A percentile compares a stretch with the other conserved stretches of the same genome.
Evolutionary conservation across 2,329 filamentous ascomycete genomes (phyloP).

Genomic region (Penicillium sclerotiorum): DNA sequence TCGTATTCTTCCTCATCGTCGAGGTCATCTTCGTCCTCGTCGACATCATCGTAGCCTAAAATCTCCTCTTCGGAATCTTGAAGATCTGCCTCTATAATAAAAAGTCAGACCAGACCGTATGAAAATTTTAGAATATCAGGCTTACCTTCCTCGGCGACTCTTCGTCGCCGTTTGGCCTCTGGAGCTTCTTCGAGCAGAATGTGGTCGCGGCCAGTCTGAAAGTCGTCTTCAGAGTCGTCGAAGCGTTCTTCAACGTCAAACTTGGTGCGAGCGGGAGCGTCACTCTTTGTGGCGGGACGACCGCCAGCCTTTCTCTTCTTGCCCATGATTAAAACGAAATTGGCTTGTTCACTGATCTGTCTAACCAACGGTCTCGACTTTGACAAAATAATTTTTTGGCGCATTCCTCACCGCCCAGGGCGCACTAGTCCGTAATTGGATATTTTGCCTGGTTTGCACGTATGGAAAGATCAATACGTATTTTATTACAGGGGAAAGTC

Average conservation of each 20-base stretch:
- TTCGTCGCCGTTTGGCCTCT: conserved; percentile 74
- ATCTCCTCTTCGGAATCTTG: conserved; percentile 66
- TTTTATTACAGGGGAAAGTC: conserved; percentile 18
- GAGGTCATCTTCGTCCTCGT: conserved; percentile 47
- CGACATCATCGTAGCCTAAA: conserved; percentile 53
- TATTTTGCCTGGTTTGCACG: conserved; percentile 29
- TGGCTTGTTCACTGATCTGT: conserved; percentile 1
- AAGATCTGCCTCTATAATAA: conserved; percentile 55
- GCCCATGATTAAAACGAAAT: conserved; percentile 44
- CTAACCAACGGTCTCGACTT: conserved; percentile 13
- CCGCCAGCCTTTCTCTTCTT: conserved; percentile 70
- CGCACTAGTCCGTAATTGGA: conserved; percentile 18
- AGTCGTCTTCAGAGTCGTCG: conserved; percentile 91
- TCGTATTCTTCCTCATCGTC: conserved; percentile 50
- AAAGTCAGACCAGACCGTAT: conserved; percentile 17
- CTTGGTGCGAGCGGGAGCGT: conserved; percentile 34
- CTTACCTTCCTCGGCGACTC: conserved; percentile 67
- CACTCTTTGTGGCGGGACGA: conserved; percentile 43
- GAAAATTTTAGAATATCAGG: background rate
- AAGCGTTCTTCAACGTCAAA: conserved; percentile 67
- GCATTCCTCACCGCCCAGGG: conserved; percentile 33
- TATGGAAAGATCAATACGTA: conserved; percentile 10
- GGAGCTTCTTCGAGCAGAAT: conserved; percentile 82
- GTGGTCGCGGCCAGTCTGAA: conserved; percentile 82
- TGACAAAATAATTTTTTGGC: conserved; percentile 41